Base-by-base conservation (phyloP, 2,329 filamentous ascomycete genomes). In the Pseudogymnoascus sp. region DNA sequence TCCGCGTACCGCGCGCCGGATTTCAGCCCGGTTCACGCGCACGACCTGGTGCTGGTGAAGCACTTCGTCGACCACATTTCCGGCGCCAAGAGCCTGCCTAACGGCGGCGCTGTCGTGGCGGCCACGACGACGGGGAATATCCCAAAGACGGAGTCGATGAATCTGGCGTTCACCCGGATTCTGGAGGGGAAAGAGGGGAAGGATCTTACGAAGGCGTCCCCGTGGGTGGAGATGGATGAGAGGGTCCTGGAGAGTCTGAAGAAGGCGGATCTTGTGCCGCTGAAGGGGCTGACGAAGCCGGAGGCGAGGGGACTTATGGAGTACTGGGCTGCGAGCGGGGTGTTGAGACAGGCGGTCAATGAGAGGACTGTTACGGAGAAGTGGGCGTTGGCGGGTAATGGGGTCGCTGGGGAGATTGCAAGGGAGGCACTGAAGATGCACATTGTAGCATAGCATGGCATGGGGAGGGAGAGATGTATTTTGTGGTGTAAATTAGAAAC, bases 281-380 rank as follows among this genome's bases (percentile, higher is more conserved):
- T 96, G 19, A 80, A 82, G 43, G 89, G 90, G 7, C 70, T 97
- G 67, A 87, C 79, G 69, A 90, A 87, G 75, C 76, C 81, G 1
- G 93, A 97, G 76, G 86, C 90, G 10, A 83, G 88, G 64, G 82
- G 85, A 0, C 79, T 96, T 68, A 88, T 97, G 85, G 92, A 97
- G 78, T 97, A 97, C 77, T 97, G 93, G 81, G 92, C 91, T 4
- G 85, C 84, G 37, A 95, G 91, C 74, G 94, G 93, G 11, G 80
- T 96, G 72, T 73, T 96, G 71, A 83, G 89, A 66, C 79, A 83
- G 65, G 80, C 78, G 52, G 81, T 97, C 59, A 87, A 90, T 69
- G 86, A 92, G 71, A 78, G 78, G 66, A 80, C 82, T 65, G 88
- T 97, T 37, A 80, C 82, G 21, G 89, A 95, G 80, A 90, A 91